phyloP scores from a whole-genome alignment of 306 rosid genomes.

The Amphicarpaea edgeworthii region DNA sequence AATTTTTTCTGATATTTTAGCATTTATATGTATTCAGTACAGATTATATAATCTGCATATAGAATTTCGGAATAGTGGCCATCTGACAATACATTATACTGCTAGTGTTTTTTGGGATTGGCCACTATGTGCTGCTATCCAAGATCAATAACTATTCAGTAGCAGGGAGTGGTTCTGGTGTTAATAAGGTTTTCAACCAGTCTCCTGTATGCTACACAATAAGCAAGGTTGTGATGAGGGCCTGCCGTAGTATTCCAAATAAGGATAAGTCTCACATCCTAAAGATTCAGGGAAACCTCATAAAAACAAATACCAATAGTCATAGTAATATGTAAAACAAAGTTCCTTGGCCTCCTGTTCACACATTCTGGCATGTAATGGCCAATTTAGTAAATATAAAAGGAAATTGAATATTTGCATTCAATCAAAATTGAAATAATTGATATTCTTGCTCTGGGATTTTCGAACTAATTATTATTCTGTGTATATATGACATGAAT shows the following conservation, averaged over 20 bases:
- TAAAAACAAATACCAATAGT: not conserved
- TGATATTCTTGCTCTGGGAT: constrained; percentile 1
- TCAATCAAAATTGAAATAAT: constrained; percentile 29
- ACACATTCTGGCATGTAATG: constrained; percentile 9
- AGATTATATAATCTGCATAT: not conserved
- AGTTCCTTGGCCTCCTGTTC: not conserved
- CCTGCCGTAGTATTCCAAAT: not conserved
- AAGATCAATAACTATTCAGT: not conserved
- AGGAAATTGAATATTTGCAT: not conserved
- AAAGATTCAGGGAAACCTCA: not conserved
- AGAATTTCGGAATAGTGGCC: not conserved
- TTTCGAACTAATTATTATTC: not conserved
- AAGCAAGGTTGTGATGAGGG: not conserved
- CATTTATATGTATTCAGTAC: not conserved
- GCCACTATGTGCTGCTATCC: not conserved
- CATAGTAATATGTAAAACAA: not conserved
- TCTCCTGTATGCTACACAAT: not conserved
- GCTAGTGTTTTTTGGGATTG: not conserved
- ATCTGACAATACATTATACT: not conserved
- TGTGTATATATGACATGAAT: not conserved
- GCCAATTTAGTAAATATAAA: not conserved
- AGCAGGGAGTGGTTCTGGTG: not conserved
- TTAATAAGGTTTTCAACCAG: constrained; percentile 4
- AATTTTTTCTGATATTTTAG: not conserved
- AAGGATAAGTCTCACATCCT: not conserved